Base-by-base conservation (phyloP, 2,329 filamentous ascomycete species). In the Colletotrichum simmondsii region DNA sequence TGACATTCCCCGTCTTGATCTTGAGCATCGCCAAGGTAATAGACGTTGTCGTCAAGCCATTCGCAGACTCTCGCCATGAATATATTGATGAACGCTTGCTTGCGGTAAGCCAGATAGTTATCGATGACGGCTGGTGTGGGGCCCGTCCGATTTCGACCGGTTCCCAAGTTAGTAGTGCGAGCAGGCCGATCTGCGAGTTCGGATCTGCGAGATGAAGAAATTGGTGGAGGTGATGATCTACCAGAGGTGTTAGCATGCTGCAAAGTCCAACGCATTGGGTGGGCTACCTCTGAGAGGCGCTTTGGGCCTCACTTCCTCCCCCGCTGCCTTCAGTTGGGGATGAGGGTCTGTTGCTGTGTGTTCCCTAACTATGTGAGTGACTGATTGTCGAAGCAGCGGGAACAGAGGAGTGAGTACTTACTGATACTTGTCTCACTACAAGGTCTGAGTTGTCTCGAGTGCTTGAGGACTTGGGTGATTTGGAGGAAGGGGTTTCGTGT, bases 41-140 rank as follows among this genome's bases (percentile, higher is more conserved):
- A 57, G 57, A 74, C 30, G 14, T 60, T 4, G 3, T 68, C 37
- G 30, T 75, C 73, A 56, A 75, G 54, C 14, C 24, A 57, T n/a
- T 71, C 66, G 5, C 11, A 12, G 5, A 74, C 24, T n/a, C 63
- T 62, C 49, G 28, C 73, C 71, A 75, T 74, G 37, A 74, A 75
- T 22, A 58, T 59, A 0, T 59, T 32, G 53, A 72, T 64, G 59
- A 72, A 64, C 0, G 64, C 5, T 6, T 42, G n/a, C 22, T 72
- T 72, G 24, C 65, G 57, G 24, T 67, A 61, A 24, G 61, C 63
- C 11, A 71, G 16, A 19, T 71, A 67, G 32, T 30, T 16, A 32
- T 71, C 68, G 6, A 71, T 53, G 5, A 42, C 46, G 6, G 26
- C 19, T 19, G 63, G 37, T 1, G n/a, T 12, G 14, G 61, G 26